These are phyloP conservation scores for Dothideomycetes sp. DNA, from an alignment of 2,329 filamentous ascomycete species.

Conservation along the genomic window DNA sequence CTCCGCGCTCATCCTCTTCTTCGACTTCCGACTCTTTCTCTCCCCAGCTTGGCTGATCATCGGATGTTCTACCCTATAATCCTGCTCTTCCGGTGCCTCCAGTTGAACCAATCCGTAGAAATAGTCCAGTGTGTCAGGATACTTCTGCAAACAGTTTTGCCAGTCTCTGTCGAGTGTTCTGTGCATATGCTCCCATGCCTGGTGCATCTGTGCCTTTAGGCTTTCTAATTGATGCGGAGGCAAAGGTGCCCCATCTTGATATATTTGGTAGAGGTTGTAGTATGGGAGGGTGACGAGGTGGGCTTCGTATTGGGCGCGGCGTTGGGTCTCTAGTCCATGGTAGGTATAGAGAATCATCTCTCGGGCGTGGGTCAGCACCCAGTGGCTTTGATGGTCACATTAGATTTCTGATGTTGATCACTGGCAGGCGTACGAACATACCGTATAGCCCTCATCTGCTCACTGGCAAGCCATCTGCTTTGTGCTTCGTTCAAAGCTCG, in stretches of 20 bases:
- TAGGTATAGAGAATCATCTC: slow-evolving; percentile 34
- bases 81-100: slow-evolving; percentile 47
- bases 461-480: slow-evolving; percentile 17
- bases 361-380: slow-evolving; percentile 34
- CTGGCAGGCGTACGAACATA: slow-evolving; percentile 8
- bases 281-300: slow-evolving; percentile 34
- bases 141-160: slow-evolving; percentile 62
- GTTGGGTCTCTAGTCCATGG: slow-evolving; percentile 27
- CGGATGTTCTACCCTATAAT: slow-evolving; percentile 26
- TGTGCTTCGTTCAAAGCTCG: slow-evolving; percentile 21
- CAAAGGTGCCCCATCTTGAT: slow-evolving; percentile 32
- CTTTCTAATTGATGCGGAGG: slow-evolving; percentile 27
- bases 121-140: slow-evolving; percentile 73
- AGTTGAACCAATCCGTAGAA: slow-evolving; percentile 63
- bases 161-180: slow-evolving; percentile 70
- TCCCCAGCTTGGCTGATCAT: slow-evolving; percentile 17
- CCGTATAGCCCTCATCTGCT: slow-evolving; percentile 15
- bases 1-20: slow-evolving; percentile 6
- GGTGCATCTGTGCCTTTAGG: slow-evolving; percentile 43
- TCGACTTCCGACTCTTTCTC: slow-evolving; percentile 22
- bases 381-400: slow-evolving; percentile 24
- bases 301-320: slow-evolving; percentile 29
- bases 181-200: slow-evolving; percentile 49
- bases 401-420: neutral
- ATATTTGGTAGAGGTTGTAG: slow-evolving; percentile 36